Base-by-base conservation (phyloP, 805 yeast genomes). In the Candida patagonica region DNA sequence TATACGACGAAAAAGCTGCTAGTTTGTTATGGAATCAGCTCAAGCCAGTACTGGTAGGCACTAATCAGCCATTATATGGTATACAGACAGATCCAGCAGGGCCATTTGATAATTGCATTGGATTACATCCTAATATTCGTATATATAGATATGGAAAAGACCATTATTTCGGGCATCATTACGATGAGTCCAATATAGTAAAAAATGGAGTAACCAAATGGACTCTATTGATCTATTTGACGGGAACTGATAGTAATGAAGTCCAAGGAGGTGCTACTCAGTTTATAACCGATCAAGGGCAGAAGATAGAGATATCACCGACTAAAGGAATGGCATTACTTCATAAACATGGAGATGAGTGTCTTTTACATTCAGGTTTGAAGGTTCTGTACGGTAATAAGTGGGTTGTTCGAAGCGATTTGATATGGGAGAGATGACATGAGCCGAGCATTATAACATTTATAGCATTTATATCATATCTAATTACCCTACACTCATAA, bases 311-410 rank as follows among this genome's bases (percentile, higher is more conserved):
- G 12, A 62, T 74, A 2, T 70, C 66, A 41, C 80, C 81, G 0
- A 50, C 53, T 13, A 65, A 60, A 41, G 84, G 82, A 0, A 62
- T 70, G 70, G 79, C 78, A 0, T 59, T 77, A 30, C 55, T 77
- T 35, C 84, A 77, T 49, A 75, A 75, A 47, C 84, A 77, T 52
- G 82, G 84, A 0, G 76, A 73, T 44, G 80, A 76, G 45, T 77
- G 83, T 53, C 51, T 77, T 44, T 53, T 66, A 35, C 84, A 77
- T 48, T 81, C 76, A 45, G 81, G 73, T 2, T 70, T 70, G 43
- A 42, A 62, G 35, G 80, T 77, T 0, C 54, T 47, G 6, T 53
- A 48, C 2, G 84, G 82, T 0, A 71, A 59, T 22, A 77, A 77
- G 52, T 77, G 82, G 83, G 74, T 77, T 0, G 52, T 77, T 7